Evolutionary conservation across 1,284 basidiomycete species (phyloP).

Genomic region (Xerocomus minutiporus): DNA sequence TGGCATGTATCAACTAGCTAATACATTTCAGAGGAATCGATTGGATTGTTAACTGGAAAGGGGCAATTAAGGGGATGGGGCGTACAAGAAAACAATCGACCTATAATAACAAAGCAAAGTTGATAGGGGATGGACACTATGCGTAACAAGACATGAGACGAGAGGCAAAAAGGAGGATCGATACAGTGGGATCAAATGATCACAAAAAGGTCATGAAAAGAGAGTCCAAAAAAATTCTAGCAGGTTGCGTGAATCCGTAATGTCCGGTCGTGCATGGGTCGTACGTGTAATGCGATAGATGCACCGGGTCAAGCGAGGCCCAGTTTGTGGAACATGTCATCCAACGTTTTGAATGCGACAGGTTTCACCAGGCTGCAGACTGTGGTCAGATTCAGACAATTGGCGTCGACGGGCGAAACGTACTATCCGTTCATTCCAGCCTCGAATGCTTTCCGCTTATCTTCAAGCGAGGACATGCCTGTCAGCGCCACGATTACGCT

Average conservation of each 20-base stretch:
- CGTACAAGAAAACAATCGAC: conserved; percentile 8
- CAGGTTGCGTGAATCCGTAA: conserved; percentile 4
- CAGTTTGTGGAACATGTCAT: conserved; percentile 78
- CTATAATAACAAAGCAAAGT: conserved; percentile 8
- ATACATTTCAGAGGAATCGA: conserved; percentile 13
- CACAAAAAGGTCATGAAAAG: not conserved
- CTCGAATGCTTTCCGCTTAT: conserved; percentile 87
- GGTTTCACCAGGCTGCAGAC: conserved; percentile 78
- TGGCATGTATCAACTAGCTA: conserved; percentile 1
- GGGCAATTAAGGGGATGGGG: conserved; percentile 10
- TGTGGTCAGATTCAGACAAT: conserved; percentile 1
- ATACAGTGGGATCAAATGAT: conserved; percentile 13
- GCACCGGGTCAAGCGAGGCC: conserved; percentile 47
- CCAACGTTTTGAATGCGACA: conserved; percentile 85
- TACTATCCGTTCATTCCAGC: conserved; percentile 95
- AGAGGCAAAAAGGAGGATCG: conserved; percentile 1
- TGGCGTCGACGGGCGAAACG: conserved; percentile 32
- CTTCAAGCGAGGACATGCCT: conserved; percentile 88
- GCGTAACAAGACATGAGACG: not conserved
- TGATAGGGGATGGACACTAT: not conserved
- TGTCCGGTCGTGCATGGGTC: conserved; percentile 15
- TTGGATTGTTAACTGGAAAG: not conserved
- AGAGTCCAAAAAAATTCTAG: conserved; percentile 7
- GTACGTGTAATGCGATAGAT: conserved; percentile 16
- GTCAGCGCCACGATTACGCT: conserved; percentile 86